These are phyloP conservation scores for Gaeumannomyces tritici DNA, from an alignment of 2,329 filamentous ascomycete species.

Conservation along the genomic window DNA sequence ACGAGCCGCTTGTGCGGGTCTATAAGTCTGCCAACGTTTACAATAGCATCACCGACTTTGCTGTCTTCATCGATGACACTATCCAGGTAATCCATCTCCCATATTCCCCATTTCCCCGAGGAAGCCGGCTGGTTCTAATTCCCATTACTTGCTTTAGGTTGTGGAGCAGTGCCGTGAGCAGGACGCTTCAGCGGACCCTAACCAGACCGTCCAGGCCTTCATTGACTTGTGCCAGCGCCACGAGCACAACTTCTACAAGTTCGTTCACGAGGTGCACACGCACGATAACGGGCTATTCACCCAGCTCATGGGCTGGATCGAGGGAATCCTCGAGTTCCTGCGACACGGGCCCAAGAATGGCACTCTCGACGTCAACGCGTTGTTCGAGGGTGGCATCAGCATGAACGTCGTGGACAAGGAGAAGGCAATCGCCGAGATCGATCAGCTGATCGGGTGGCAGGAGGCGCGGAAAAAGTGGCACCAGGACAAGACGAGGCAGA, in stretches of 20 bases:
- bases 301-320: conserved; percentile 93
- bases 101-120: background rate
- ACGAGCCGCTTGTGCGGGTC: conserved; percentile 90
- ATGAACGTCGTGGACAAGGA: conserved; percentile 59
- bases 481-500: conserved; percentile 92
- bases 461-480: conserved; percentile 97
- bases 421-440: conserved; percentile 69
- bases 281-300: conserved; percentile 96
- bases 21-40: conserved; percentile 99
- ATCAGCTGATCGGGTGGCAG: conserved; percentile 85
- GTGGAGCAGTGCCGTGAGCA: conserved; percentile 57
- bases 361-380: conserved; percentile 85
- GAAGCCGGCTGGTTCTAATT: background rate
- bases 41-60: conserved; percentile 93
- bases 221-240: conserved; percentile 94
- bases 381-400: conserved; percentile 73
- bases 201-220: conserved; percentile 95
- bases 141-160: conserved; percentile 28
- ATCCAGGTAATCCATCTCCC: conserved; percentile 52
- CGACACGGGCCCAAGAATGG: conserved; percentile 77
- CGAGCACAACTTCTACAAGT: conserved; percentile 97
- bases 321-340: conserved; percentile 88
- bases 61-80: conserved; percentile 84
- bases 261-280: conserved; percentile 93
- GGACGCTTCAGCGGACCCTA: conserved; percentile 89